These are phyloP conservation scores for Panellus pusillus DNA, from an alignment of 768 basidiomycete genomes.

Conservation along the genomic window DNA sequence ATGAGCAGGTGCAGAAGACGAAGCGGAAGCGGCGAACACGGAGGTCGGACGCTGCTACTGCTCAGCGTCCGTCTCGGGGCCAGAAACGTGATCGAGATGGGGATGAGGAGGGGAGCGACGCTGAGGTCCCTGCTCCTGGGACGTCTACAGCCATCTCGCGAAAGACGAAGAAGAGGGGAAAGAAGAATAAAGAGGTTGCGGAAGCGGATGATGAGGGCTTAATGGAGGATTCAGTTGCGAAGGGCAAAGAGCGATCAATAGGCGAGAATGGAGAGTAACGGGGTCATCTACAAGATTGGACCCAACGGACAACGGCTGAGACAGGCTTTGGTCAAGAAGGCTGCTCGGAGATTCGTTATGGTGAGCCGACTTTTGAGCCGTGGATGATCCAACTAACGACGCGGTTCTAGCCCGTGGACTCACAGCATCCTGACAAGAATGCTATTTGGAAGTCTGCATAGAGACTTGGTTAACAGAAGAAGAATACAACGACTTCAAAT, in stretches of 20 bases:
- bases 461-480: slow-evolving; percentile 80
- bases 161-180: slow-evolving; percentile 52
- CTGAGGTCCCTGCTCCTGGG: slow-evolving; percentile 35
- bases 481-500: slow-evolving; percentile 66
- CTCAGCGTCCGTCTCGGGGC: slow-evolving; percentile 41
- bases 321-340: slow-evolving; percentile 70
- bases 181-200: slow-evolving; percentile 34
- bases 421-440: slow-evolving; percentile 72
- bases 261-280: slow-evolving; percentile 78
- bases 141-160: slow-evolving; percentile 30
- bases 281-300: slow-evolving; percentile 69
- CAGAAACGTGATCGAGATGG: slow-evolving; percentile 67
- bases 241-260: slow-evolving; percentile 57
- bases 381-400: background rate
- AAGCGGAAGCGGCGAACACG: slow-evolving; percentile 60
- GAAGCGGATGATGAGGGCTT: slow-evolving; percentile 36
- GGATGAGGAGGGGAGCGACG: slow-evolving; percentile 47
- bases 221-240: slow-evolving; percentile 46
- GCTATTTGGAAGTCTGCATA: slow-evolving; percentile 69
- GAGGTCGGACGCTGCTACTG: slow-evolving; percentile 43
- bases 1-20: slow-evolving; percentile 43
- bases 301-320: slow-evolving; percentile 68
- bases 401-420: slow-evolving; percentile 64
- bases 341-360: slow-evolving; percentile 70
- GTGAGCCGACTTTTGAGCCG: slow-evolving; percentile 38